phyloP scores from a whole-genome alignment of 106 monocot species.

The Agapanthus africanus region DNA sequence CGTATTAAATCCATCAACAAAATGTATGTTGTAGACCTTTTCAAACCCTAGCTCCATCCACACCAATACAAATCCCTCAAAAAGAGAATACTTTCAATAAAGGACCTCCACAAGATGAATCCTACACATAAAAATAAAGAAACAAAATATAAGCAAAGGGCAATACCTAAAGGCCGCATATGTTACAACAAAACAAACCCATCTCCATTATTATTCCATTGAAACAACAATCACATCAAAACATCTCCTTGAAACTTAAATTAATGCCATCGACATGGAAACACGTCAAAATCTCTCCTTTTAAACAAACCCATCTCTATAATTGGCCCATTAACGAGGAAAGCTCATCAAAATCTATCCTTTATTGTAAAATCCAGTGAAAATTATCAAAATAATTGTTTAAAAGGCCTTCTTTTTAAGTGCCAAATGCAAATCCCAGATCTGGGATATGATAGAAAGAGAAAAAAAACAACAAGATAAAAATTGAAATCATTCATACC shows the following conservation, averaged over 20 bases:
- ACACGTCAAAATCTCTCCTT: conserved; percentile 5
- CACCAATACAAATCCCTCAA: background rate
- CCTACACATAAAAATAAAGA: background rate
- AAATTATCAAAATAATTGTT: background rate
- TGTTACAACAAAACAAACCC: background rate
- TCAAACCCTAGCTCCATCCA: conserved; percentile 14
- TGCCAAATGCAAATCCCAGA: background rate
- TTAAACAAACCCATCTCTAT: background rate
- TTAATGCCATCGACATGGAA: background rate
- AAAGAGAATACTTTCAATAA: background rate
- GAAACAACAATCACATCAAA: background rate
- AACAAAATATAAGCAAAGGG: background rate
- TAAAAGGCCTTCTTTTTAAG: background rate
- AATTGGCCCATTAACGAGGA: background rate
- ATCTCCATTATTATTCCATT: background rate
- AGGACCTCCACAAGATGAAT: conserved; percentile 10
- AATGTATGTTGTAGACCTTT: background rate
- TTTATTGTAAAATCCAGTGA: background rate
- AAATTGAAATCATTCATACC: background rate
- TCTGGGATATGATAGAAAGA: background rate
- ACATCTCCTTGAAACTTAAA: background rate
- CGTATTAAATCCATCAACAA: background rate
- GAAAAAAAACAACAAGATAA: background rate
- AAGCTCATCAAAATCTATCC: too few species aligned
- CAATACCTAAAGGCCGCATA: background rate